These are phyloP conservation scores for Aspergillus sp. DNA, from an alignment of 2,329 filamentous ascomycete genomes.

Conservation along the genomic window DNA sequence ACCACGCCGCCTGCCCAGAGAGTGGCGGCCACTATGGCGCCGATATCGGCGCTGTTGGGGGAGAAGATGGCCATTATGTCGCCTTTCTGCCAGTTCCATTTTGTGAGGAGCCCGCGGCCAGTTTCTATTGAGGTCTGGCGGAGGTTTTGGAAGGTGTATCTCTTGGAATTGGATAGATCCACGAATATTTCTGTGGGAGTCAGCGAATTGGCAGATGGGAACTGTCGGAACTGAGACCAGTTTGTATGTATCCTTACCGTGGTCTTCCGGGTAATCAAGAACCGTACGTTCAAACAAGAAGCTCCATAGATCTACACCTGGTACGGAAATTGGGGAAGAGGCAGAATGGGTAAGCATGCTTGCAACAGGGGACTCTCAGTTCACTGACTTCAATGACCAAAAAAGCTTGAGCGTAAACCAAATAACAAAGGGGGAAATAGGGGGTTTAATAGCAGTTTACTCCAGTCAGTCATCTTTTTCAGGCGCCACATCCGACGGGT, in stretches of 20 bases:
- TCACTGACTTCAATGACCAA: too few species aligned
- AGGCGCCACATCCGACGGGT: too few species aligned
- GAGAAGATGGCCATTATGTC: conserved; percentile 12
- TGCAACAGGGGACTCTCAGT: too few species aligned
- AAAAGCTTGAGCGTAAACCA: too few species aligned
- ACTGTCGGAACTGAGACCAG: too few species aligned
- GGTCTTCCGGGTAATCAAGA: not conserved
- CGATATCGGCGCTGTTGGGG: conserved; percentile 11
- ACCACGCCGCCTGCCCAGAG: conserved; percentile 13
- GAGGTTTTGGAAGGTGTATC: not conserved
- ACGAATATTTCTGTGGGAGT: not conserved
- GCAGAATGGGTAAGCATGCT: too few species aligned
- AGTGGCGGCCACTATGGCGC: conserved; percentile 10
- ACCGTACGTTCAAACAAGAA: not conserved
- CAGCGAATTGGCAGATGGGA: not conserved
- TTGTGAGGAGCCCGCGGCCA: conserved; percentile 4
- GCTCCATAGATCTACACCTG: not conserved
- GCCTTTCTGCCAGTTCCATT: conserved; percentile 12
- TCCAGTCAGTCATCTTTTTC: too few species aligned
- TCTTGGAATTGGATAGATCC: not conserved
- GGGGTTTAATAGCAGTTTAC: too few species aligned
- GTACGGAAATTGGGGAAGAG: too few species aligned
- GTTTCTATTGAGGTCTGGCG: not conserved
- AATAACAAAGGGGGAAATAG: too few species aligned
- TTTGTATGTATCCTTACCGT: not conserved